Percentiles rank a stretch among this genome's conserved stretches.
Evolutionary conservation across 1,139 yeast species (phyloP).

Genomic region (Yamadazyma conglobata): DNA sequence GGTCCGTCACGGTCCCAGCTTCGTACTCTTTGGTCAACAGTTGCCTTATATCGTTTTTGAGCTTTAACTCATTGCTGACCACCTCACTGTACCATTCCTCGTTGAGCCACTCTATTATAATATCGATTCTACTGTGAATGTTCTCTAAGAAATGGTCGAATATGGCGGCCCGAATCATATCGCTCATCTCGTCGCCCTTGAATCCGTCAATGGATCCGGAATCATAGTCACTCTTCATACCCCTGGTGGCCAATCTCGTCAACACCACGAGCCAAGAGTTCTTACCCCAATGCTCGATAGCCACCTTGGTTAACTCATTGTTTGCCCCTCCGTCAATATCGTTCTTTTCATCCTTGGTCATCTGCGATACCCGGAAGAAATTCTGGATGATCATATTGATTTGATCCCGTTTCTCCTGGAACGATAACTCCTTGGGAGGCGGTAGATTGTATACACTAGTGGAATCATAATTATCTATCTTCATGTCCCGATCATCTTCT

Average conservation of each 20-base stretch:
- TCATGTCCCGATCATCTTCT: slow-evolving; percentile 33
- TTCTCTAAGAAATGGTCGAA: slow-evolving; percentile 72
- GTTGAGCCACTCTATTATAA: slow-evolving; percentile 88
- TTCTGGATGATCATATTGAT: slow-evolving; percentile 50
- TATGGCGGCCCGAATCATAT: slow-evolving; percentile 64
- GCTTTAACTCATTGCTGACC: slow-evolving; percentile 33
- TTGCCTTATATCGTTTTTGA: slow-evolving; percentile 16
- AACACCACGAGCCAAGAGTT: slow-evolving; percentile 78
- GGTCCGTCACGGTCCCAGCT: slow-evolving; percentile 6
- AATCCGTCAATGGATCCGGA: slow-evolving; percentile 19
- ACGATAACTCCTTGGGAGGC: slow-evolving; percentile 48
- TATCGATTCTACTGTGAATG: slow-evolving; percentile 68
- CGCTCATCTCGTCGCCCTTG: slow-evolving; percentile 43
- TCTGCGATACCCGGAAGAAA: slow-evolving; percentile 47
- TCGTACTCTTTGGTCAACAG: slow-evolving; percentile 17
- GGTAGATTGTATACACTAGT: slow-evolving; percentile 55
- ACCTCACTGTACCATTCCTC: slow-evolving; percentile 90
- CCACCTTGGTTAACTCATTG: slow-evolving; percentile 48
- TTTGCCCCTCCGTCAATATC: slow-evolving; percentile 20
- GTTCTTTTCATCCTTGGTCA: slow-evolving; percentile 19
- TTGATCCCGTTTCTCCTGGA: slow-evolving; percentile 52
- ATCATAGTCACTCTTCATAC: slow-evolving; percentile 41
- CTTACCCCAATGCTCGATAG: slow-evolving; percentile 60
- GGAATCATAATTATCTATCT: slow-evolving; percentile 32
- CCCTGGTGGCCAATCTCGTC: slow-evolving; percentile 78